Percentiles rank a stretch among this genome's conserved stretches.
These are phyloP conservation scores for Zalaria obscura DNA, from an alignment of 2,329 filamentous ascomycete species.

Conservation along the genomic window DNA sequence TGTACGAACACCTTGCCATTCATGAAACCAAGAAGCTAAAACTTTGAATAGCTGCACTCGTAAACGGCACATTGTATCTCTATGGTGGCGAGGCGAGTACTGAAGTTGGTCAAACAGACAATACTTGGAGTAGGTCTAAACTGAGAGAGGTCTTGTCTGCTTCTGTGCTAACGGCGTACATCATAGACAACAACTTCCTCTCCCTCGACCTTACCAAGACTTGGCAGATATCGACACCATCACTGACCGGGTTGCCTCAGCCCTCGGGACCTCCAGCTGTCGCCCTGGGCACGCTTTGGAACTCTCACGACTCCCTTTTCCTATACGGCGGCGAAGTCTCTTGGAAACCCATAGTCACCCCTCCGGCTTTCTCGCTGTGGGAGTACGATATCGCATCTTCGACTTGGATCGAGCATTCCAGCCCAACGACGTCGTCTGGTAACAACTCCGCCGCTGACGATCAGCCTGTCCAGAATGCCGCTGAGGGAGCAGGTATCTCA, in stretches of 20 bases:
- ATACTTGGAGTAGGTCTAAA: conserved; percentile 52
- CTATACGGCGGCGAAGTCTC: conserved; percentile 65
- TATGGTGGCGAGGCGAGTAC: conserved; percentile 57
- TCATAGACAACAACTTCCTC: conserved; percentile 54
- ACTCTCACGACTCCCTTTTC: conserved; percentile 53
- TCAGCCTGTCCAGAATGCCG: conserved; percentile 49
- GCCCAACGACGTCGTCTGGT: conserved; percentile 49
- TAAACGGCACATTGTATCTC: conserved; percentile 64
- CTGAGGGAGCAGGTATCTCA: conserved; percentile 59
- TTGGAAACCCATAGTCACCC: conserved; percentile 43
- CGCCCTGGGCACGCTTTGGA: conserved; percentile 63
- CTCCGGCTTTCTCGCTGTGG: conserved; percentile 51
- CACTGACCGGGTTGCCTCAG: conserved; percentile 45
- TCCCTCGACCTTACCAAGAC: conserved; percentile 56
- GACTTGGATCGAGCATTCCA: conserved; percentile 48
- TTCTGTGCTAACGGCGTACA: conserved; percentile 4
- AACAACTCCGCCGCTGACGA: conserved; percentile 44
- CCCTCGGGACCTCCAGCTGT: conserved; percentile 58
- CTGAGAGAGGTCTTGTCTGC: conserved; percentile 3
- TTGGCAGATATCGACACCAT: conserved; percentile 54
- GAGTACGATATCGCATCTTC: conserved; percentile 48
- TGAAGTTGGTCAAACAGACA: conserved; percentile 38
- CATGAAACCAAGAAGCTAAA: conserved; percentile 7
- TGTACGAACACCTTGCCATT: conserved; percentile 19
- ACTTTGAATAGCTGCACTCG: conserved; percentile 37